phyloP scores from a whole-genome alignment of 2,329 filamentous ascomycete species.

The Neonectria sp. region DNA sequence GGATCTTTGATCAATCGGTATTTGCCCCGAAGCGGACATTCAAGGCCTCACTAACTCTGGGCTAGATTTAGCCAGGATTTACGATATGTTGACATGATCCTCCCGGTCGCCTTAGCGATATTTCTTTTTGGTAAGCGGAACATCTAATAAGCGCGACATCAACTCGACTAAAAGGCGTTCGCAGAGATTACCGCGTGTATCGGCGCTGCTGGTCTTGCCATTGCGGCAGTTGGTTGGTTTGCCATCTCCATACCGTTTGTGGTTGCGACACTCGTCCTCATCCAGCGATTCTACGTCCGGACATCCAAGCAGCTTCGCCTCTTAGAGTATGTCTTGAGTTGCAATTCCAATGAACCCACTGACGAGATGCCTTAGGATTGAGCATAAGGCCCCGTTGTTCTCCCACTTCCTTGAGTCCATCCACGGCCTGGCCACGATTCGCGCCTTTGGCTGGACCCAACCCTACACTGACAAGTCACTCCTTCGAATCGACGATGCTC shows the following conservation, averaged over 20 bases:
- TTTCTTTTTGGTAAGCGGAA: conserved; percentile 47
- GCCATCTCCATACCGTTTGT: conserved; percentile 62
- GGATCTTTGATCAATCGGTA: conserved; percentile 50
- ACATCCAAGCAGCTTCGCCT: conserved; percentile 69
- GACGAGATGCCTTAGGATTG: conserved; percentile 42
- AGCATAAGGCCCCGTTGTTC: conserved; percentile 52
- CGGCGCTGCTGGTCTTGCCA: conserved; percentile 61
- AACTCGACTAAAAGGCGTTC: conserved; percentile 10
- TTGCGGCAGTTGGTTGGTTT: conserved; percentile 60
- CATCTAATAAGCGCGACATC: rapidly evolving
- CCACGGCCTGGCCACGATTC: conserved; percentile 52
- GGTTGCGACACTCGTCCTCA: conserved; percentile 56
- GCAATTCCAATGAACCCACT: background rate
- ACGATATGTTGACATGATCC: conserved; percentile 56
- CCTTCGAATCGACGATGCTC: conserved; percentile 60
- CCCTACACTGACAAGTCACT: conserved; percentile 56
- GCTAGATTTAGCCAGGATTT: conserved; percentile 60
- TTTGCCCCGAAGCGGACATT: rapidly evolving
- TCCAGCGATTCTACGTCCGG: conserved; percentile 68
- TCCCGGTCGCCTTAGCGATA: conserved; percentile 49
- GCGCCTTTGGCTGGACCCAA: conserved; percentile 57
- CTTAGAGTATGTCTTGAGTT: conserved; percentile 56
- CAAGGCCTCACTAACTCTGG: conserved; percentile 18
- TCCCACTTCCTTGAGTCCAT: conserved; percentile 53
- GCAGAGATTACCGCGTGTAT: conserved; percentile 54